phyloP scores from a whole-genome alignment of 179 eudicot genomes.

The Drosera spatulata region DNA sequence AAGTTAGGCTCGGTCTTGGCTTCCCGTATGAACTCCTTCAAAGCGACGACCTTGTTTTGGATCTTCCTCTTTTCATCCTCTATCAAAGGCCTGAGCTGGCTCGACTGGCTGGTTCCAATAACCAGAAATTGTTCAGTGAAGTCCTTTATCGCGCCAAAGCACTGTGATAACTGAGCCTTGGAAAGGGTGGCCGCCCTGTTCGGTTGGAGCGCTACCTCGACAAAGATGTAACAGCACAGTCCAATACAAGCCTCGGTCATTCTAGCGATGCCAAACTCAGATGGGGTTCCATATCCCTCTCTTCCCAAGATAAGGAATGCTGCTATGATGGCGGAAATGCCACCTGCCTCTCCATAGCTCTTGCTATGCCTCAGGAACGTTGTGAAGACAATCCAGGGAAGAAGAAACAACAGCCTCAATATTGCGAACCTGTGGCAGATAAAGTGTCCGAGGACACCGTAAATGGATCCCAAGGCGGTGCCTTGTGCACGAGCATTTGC shows the following conservation, averaged over 20 bases:
- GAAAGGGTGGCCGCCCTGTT: constrained; percentile 11
- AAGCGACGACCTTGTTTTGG: neutral
- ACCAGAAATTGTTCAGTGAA: neutral
- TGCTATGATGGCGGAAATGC: constrained; percentile 8
- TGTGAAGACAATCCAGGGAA: constrained; percentile 14
- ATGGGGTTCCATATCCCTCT: constrained; percentile 8
- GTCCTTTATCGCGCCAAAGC: neutral
- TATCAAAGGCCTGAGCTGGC: neutral
- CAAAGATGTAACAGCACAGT: constrained; percentile 7
- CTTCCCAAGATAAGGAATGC: constrained; percentile 13
- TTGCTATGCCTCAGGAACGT: constrained; percentile 14
- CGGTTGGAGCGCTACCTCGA: constrained; percentile 6
- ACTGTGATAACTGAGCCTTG: constrained; percentile 4
- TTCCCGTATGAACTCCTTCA: constrained; percentile 8
- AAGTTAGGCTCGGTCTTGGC: constrained; percentile 12
- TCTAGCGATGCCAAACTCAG: constrained; percentile 11
- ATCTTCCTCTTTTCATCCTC: neutral
- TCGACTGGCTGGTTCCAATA: neutral
- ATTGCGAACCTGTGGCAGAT: constrained; percentile 6
- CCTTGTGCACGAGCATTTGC: constrained; percentile 14
- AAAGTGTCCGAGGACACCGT: constrained; percentile 7
- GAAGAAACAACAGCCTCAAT: constrained; percentile 1
- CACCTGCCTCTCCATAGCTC: constrained; percentile 13
- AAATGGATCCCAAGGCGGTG: constrained; percentile 8
- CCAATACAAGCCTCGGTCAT: constrained; percentile 12